Evolutionary conservation across 352 stramenopile genomes (phyloP).

Genomic region (Globisporangium cylindrosporum): DNA sequence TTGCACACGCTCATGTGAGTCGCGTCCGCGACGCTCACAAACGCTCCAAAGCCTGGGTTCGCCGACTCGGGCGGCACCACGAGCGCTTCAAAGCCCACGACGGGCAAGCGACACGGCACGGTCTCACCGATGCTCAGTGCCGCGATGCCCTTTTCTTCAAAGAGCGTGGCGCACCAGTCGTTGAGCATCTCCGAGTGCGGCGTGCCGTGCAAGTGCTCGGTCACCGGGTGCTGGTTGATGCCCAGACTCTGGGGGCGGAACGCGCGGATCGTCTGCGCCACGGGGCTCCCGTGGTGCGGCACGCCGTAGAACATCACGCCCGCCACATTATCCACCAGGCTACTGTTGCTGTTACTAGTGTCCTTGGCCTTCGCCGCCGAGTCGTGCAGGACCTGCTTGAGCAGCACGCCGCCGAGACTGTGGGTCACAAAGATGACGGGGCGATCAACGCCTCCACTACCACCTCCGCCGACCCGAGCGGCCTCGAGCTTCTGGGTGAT

Average conservation of each 20-base stretch:
- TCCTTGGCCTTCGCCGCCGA: conserved; percentile 15
- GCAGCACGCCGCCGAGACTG: conserved; percentile 75
- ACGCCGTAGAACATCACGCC: conserved; percentile 68
- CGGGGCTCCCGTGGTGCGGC: conserved; percentile 75
- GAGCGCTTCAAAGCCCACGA: conserved; percentile 70
- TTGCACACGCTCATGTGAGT: conserved; percentile 84
- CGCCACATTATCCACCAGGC: conserved; percentile 59
- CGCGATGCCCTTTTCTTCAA: conserved; percentile 46
- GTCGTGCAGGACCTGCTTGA: conserved; percentile 81
- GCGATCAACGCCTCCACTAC: conserved; percentile 14
- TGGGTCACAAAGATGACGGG: conserved; percentile 85
- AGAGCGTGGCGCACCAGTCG: conserved; percentile 61
- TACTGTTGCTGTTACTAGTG: background rate
- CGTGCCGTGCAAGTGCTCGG: conserved; percentile 71
- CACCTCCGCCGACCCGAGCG: conserved; percentile 49
- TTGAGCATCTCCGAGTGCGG: conserved; percentile 78
- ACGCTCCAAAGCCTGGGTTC: conserved; percentile 73
- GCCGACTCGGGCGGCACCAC: conserved; percentile 66
- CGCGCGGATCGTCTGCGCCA: conserved; percentile 60
- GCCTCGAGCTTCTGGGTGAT: conserved; percentile 59
- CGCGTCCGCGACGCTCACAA: conserved; percentile 50
- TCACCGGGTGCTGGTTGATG: conserved; percentile 65
- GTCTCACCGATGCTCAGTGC: conserved; percentile 70
- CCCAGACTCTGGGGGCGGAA: conserved; percentile 47
- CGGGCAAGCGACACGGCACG: conserved; percentile 52